Evolutionary conservation across 441 rosid genomes (phyloP).

Genomic region (Raphanus hybrid): DNA sequence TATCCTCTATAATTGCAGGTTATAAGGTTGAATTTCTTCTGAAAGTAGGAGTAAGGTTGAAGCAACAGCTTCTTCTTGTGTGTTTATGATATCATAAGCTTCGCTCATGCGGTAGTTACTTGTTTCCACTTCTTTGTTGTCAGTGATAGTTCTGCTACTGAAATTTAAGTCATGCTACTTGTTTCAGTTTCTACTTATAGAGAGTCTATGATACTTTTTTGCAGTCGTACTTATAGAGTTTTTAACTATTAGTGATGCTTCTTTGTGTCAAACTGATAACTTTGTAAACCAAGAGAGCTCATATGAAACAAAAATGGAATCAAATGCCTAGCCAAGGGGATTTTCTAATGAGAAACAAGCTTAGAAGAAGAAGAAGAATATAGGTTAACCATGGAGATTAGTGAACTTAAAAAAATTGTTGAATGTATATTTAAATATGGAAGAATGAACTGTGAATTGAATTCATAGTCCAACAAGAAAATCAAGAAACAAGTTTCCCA

Average conservation of each 20-base stretch:
- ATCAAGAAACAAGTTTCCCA: slow-evolving; percentile 16
- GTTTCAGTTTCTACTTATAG: neutral
- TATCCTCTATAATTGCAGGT: neutral
- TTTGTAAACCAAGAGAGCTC: neutral
- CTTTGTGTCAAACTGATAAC: slow-evolving; percentile 10
- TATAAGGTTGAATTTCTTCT: neutral
- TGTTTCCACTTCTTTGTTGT: slow-evolving; percentile 20
- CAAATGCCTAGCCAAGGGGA: neutral
- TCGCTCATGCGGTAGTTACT: slow-evolving; percentile 35
- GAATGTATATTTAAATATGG: neutral
- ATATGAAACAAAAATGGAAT: neutral
- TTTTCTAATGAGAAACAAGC: neutral
- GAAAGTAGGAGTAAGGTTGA: neutral
- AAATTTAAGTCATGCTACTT: neutral
- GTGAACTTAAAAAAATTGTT: neutral
- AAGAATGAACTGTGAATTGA: neutral
- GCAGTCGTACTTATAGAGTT: neutral
- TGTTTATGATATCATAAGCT: neutral
- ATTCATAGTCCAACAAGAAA: neutral
- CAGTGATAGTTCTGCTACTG: slow-evolving; percentile 13
- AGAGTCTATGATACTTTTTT: neutral
- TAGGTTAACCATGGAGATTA: neutral
- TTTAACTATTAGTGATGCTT: slow-evolving; percentile 15
- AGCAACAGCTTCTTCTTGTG: neutral
- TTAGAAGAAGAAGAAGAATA: slow-evolving; percentile 15